phyloP scores from a whole-genome alignment of 23 red algal genomes.

The Porphyridium purpureum region DNA sequence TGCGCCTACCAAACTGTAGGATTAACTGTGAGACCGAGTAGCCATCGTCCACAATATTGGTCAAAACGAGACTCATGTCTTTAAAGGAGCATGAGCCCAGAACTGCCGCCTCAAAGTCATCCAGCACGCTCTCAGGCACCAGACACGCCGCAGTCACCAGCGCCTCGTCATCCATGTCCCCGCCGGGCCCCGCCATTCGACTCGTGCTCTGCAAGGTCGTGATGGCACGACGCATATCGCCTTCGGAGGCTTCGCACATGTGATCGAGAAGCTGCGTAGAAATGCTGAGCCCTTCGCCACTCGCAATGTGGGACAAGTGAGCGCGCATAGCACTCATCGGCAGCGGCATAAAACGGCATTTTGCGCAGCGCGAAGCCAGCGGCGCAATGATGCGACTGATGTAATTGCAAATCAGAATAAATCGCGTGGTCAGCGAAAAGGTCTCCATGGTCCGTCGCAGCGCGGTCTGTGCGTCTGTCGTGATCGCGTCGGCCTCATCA shows the following conservation, averaged over 20 bases:
- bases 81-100: too few species aligned
- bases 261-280: slow-evolving; percentile 11
- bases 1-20: slow-evolving; percentile 11
- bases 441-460: slow-evolving; percentile 87
- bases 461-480: slow-evolving; percentile 89
- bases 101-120: slow-evolving; percentile 27
- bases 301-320: slow-evolving; percentile 17
- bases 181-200: slow-evolving; percentile 10
- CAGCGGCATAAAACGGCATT: slow-evolving; percentile 77
- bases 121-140: slow-evolving; percentile 37
- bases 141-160: slow-evolving; percentile 51
- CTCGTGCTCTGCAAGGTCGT: slow-evolving; percentile 53
- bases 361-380: slow-evolving; percentile 79
- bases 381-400: slow-evolving; percentile 75
- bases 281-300: slow-evolving; percentile 22
- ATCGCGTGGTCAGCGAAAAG: slow-evolving; percentile 58
- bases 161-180: slow-evolving; percentile 17
- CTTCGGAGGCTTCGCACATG: slow-evolving; percentile 26
- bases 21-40: slow-evolving; percentile 53
- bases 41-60: slow-evolving; percentile 38
- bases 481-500: slow-evolving; percentile 97
- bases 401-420: slow-evolving; percentile 95
- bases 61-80: too few species aligned
- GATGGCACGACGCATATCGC: slow-evolving; percentile 76
- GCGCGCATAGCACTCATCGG: slow-evolving; percentile 16